Percentiles rank a stretch among this genome's conserved stretches.
Conservation (phyloP, 2,329 filamentous ascomycete species). For the Didymella pinodella region DNA sequence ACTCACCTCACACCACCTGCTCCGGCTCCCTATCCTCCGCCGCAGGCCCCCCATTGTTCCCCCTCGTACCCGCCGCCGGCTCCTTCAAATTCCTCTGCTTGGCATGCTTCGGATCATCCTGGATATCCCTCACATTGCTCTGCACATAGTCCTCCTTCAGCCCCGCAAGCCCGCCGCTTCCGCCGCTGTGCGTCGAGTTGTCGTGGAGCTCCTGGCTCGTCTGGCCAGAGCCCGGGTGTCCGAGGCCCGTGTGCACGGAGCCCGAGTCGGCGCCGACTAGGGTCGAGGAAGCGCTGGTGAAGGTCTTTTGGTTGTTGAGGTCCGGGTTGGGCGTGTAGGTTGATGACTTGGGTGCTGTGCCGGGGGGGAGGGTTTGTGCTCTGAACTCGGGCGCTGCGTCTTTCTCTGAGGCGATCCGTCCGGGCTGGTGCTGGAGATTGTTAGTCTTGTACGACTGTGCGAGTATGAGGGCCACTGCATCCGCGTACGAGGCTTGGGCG, state of each 20-base stretch:
- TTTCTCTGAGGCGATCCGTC: slow-evolving; percentile 64
- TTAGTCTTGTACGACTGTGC: background rate
- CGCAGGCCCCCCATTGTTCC: slow-evolving; percentile 38
- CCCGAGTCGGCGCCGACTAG: slow-evolving; percentile 61
- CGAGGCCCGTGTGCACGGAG: slow-evolving; percentile 63
- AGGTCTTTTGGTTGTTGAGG: slow-evolving; percentile 53
- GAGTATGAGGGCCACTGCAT: background rate
- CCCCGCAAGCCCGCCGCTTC: slow-evolving; percentile 56
- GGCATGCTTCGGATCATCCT: slow-evolving; percentile 47
- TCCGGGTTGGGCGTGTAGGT: slow-evolving; percentile 58
- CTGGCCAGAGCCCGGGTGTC: slow-evolving; percentile 61
- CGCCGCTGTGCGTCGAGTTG: slow-evolving; percentile 45
- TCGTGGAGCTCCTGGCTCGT: slow-evolving; percentile 60
- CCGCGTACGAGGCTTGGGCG: background rate
- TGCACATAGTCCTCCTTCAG: slow-evolving; percentile 41
- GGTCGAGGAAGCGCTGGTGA: slow-evolving; percentile 56
- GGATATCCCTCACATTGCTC: slow-evolving; percentile 27
- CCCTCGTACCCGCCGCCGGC: slow-evolving; percentile 45
- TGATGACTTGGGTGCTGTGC: slow-evolving; percentile 65
- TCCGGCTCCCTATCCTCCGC: slow-evolving; percentile 49
- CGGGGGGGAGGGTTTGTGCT: slow-evolving; percentile 66
- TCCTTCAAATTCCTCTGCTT: slow-evolving; percentile 51
- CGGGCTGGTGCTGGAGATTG: slow-evolving; percentile 67
- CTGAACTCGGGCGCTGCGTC: slow-evolving; percentile 66
- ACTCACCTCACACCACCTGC: too few relatives aligned